phyloP scores from a whole-genome alignment of 2,329 filamentous ascomycete species.

The Fusarium incarnatum region DNA sequence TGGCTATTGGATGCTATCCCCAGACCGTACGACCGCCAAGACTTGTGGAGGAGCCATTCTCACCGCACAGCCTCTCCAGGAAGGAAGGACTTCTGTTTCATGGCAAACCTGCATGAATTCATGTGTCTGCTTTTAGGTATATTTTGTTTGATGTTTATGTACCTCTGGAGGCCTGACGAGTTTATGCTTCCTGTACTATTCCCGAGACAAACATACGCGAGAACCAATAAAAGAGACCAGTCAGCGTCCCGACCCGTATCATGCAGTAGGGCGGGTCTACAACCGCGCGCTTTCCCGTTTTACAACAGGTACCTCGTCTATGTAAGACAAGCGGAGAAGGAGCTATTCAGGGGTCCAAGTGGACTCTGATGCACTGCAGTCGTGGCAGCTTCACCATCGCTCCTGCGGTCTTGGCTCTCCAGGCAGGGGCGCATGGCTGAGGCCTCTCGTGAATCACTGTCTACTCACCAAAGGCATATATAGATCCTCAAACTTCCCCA shows the following conservation, averaged over 20 bases:
- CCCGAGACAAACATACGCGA: conserved; percentile 2
- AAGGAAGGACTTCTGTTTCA: neutral
- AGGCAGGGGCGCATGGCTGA: conserved; percentile 20
- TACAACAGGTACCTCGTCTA: neutral
- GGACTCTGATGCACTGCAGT: conserved; percentile 30
- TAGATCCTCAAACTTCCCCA: neutral
- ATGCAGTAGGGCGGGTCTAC: conserved; percentile 21
- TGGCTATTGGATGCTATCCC: conserved; percentile 7
- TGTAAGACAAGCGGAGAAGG: neutral
- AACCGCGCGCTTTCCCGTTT: conserved; percentile 5
- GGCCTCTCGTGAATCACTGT: conserved; percentile 27
- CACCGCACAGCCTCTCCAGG: conserved; percentile 9
- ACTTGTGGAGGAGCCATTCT: neutral
- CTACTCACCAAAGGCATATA: conserved; percentile 4
- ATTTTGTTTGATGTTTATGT: neutral
- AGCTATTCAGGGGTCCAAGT: conserved; percentile 14
- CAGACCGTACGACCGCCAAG: conserved; percentile 19
- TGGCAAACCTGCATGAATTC: neutral
- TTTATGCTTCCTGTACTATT: neutral
- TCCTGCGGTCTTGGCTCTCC: neutral
- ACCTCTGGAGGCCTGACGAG: neutral
- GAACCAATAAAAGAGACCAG: neutral
- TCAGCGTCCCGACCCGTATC: conserved; percentile 14
- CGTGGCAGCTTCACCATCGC: conserved; percentile 35
- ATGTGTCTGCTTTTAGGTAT: neutral